Conservation (phyloP, 2,329 filamentous ascomycete species). For the Colletotrichum gloeosporioides region DNA sequence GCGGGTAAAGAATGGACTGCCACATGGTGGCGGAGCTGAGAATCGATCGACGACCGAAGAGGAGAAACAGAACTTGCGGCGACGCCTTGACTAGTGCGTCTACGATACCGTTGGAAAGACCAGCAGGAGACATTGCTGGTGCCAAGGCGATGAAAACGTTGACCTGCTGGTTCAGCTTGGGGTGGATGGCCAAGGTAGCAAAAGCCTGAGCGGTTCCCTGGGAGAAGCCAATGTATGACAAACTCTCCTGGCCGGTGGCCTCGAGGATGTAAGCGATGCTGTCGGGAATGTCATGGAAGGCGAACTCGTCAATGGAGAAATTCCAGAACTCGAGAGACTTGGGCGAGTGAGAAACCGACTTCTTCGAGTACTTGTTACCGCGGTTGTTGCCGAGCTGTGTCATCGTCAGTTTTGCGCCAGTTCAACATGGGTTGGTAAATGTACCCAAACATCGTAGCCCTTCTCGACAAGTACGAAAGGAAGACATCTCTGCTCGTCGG, state of each 20-base stretch:
- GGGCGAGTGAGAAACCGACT: constrained; percentile 79
- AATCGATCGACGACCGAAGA: constrained; percentile 91
- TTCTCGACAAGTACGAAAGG: constrained; percentile 88
- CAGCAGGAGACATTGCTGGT: constrained; percentile 94
- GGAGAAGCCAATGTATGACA: constrained; percentile 97
- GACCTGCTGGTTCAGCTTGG: constrained; percentile 87
- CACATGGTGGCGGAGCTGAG: constrained; percentile 95
- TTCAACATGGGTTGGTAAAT: constrained; percentile 31
- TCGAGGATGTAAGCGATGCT: constrained; percentile 90
- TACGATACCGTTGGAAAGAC: constrained; percentile 87
- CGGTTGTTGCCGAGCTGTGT: constrained; percentile 89
- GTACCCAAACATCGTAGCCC: constrained; percentile 94
- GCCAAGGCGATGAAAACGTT: constrained; percentile 96
- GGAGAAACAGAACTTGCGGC: constrained; percentile 87
- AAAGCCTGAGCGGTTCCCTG: constrained; percentile 98
- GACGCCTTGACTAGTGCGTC: constrained; percentile 94
- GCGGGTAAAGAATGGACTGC: constrained; percentile 94
- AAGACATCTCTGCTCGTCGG: constrained; percentile 83
- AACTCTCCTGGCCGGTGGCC: constrained; percentile 79
- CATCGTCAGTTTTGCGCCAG: constrained; percentile 24
- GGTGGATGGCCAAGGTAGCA: constrained; percentile 90
- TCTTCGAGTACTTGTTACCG: constrained; percentile 99
- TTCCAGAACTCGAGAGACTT: constrained; percentile 87
- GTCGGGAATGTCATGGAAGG: constrained; percentile 96
- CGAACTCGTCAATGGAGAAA: constrained; percentile 98